phyloP scores from a whole-genome alignment of 2,329 filamentous ascomycete species.

The Bertia moriformis region DNA sequence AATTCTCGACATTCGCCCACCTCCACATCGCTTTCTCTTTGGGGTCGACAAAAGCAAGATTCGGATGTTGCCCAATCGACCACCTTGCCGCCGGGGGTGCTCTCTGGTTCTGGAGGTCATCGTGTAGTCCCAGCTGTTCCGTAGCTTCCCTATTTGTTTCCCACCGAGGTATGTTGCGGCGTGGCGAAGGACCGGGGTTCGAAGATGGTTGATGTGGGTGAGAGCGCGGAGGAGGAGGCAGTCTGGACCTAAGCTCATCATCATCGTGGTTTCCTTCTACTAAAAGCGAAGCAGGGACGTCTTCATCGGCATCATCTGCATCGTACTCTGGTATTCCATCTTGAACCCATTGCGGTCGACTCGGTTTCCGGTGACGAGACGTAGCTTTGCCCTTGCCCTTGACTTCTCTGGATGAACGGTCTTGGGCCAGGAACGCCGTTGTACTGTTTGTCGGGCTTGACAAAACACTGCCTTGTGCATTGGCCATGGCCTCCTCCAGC shows the following conservation, averaged over 20 bases:
- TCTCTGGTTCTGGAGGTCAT: no score
- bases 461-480: slow-evolving; percentile 30
- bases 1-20: slow-evolving; percentile 58
- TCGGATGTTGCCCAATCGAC: background rate
- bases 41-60: slow-evolving; percentile 27
- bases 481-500: slow-evolving; percentile 36
- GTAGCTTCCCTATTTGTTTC: background rate
- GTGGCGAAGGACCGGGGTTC: slow-evolving; percentile 23
- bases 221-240: slow-evolving; percentile 20
- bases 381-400: background rate
- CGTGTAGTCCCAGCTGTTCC: background rate
- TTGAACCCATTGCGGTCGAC: background rate
- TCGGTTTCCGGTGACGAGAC: background rate
- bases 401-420: no score
- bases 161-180: slow-evolving; percentile 12
- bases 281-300: slow-evolving; percentile 48
- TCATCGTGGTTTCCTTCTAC: slow-evolving; percentile 32
- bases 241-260: slow-evolving; percentile 10
- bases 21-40: slow-evolving; percentile 58
- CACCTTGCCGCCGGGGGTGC: background rate
- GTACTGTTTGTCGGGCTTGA: slow-evolving; percentile 7
- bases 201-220: slow-evolving; percentile 10
- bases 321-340: slow-evolving; percentile 4
- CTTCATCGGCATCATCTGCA: slow-evolving; percentile 36
- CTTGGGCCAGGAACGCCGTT: no score